These are phyloP conservation scores for Fusarium sp. DNA, from an alignment of 2,329 filamentous ascomycete species.

Conservation along the genomic window DNA sequence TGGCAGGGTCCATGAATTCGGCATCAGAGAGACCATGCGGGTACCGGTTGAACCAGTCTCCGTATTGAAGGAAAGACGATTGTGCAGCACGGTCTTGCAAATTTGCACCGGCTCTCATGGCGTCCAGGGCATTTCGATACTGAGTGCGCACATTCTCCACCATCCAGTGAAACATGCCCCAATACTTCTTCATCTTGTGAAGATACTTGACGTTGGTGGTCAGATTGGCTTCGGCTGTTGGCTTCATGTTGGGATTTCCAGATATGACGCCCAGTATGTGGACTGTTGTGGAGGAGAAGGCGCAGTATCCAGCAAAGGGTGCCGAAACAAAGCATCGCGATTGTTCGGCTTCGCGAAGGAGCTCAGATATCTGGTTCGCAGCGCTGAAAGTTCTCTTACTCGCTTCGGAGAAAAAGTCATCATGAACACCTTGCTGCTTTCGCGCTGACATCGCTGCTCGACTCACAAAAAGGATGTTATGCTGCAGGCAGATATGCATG, in stretches of 20 bases:
- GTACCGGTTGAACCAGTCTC: slow-evolving; percentile 96
- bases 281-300: slow-evolving; percentile 92
- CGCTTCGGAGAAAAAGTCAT: slow-evolving; percentile 79
- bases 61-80: slow-evolving; percentile 86
- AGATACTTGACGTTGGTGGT: slow-evolving; percentile 90
- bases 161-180: slow-evolving; percentile 99
- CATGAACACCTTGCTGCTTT: slow-evolving; percentile 75
- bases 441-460: slow-evolving; percentile 82
- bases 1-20: slow-evolving; percentile 81
- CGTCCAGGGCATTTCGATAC: slow-evolving; percentile 85
- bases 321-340: slow-evolving; percentile 77
- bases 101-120: slow-evolving; percentile 73
- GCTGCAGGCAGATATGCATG: slow-evolving; percentile 87
- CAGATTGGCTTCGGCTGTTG: slow-evolving; percentile 82
- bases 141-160: slow-evolving; percentile 90
- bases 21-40: slow-evolving; percentile 88
- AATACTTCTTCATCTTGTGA: slow-evolving; percentile 94
- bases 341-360: slow-evolving; percentile 82
- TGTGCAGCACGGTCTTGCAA: slow-evolving; percentile 57
- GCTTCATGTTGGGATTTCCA: slow-evolving; percentile 78
- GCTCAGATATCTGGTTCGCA: slow-evolving; percentile 84
- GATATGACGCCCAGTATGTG: slow-evolving; percentile 94
- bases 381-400: slow-evolving; percentile 81
- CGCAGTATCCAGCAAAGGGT: slow-evolving; percentile 94
- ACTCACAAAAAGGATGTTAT: slow-evolving; percentile 90